A percentile compares a stretch with the other conserved stretches of the same genome.
Conservation (phyloP, 2,329 filamentous ascomycete species). For the Thielaviopsis musarum region DNA sequence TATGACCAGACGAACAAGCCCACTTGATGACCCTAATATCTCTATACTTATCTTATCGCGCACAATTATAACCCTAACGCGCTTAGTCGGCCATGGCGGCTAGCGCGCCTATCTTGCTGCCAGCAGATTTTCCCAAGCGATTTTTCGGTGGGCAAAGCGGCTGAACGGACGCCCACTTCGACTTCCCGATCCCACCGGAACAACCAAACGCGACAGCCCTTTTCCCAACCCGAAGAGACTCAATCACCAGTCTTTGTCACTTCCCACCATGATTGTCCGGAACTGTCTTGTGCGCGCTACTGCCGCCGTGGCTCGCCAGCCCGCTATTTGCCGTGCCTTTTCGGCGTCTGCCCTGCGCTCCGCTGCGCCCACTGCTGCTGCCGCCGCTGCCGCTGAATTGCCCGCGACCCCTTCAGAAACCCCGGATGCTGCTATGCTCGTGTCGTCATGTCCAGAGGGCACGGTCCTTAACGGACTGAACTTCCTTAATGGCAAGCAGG, state of each 20-base stretch:
- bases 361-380: not conserved
- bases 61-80: too few relatives aligned
- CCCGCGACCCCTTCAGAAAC: conserved; percentile 14
- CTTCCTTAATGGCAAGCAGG: conserved; percentile 54
- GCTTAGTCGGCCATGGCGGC: not conserved
- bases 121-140: conserved; percentile 8
- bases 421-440: conserved; percentile 13
- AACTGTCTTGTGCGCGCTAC: conserved; percentile 6
- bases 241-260: not conserved
- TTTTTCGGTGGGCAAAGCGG: not conserved
- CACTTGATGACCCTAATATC: too few relatives aligned
- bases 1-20: too few relatives aligned
- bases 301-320: conserved; percentile 1
- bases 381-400: not conserved
- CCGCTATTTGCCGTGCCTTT: conserved; percentile 6
- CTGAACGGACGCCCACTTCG: not conserved
- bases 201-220: too few relatives aligned
- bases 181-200: too few relatives aligned
- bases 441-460: conserved; percentile 42
- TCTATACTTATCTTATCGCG: too few relatives aligned
- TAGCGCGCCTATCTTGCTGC: not conserved
- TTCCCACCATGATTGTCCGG: conserved; percentile 15
- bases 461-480: conserved; percentile 59
- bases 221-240: too few relatives aligned
- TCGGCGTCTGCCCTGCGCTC: conserved; percentile 3